Evolutionary conservation across 2,329 filamentous ascomycete genomes (phyloP).

Genomic region (Claviceps sp.): DNA sequence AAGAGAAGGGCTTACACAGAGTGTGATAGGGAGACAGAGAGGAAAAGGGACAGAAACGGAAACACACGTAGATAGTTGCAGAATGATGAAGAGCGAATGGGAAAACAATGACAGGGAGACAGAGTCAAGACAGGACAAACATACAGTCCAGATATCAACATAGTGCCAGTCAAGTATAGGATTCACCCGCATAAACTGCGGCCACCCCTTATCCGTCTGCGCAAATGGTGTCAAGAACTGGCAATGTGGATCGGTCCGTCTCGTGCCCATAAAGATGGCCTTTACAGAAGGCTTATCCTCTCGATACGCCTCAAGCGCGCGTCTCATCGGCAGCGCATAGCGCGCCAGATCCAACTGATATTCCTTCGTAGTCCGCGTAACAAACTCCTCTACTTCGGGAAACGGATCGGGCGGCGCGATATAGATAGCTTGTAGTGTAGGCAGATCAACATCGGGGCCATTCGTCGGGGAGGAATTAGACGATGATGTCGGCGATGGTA

Average conservation of each 20-base stretch:
- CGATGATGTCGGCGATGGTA: background rate
- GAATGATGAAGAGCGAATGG: background rate
- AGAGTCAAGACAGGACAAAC: background rate
- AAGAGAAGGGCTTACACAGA: too few species aligned
- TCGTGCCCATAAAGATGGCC: slow-evolving; percentile 50
- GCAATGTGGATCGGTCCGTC: slow-evolving; percentile 86
- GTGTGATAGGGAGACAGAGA: background rate
- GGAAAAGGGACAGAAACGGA: background rate
- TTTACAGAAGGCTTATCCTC: slow-evolving; percentile 46
- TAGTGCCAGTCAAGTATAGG: slow-evolving; percentile 98
- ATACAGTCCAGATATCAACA: slow-evolving; percentile 81
- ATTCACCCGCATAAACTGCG: slow-evolving; percentile 81
- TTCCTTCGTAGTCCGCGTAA: slow-evolving; percentile 45
- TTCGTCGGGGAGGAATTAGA: background rate
- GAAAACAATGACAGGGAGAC: background rate
- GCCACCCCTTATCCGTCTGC: slow-evolving; percentile 80
- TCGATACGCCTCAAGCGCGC: slow-evolving; percentile 68
- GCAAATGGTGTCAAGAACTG: slow-evolving; percentile 69
- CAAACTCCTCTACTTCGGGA: slow-evolving; percentile 73
- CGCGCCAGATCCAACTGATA: slow-evolving; percentile 68
- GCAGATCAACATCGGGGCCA: slow-evolving; percentile 6
- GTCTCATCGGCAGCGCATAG: slow-evolving; percentile 67
- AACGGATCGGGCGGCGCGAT: slow-evolving; percentile 80
- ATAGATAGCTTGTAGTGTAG: slow-evolving; percentile 60
- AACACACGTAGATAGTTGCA: too few species aligned